Evolutionary conservation across 306 rosid genomes (phyloP).

Genomic region (Rubus idaeus): DNA sequence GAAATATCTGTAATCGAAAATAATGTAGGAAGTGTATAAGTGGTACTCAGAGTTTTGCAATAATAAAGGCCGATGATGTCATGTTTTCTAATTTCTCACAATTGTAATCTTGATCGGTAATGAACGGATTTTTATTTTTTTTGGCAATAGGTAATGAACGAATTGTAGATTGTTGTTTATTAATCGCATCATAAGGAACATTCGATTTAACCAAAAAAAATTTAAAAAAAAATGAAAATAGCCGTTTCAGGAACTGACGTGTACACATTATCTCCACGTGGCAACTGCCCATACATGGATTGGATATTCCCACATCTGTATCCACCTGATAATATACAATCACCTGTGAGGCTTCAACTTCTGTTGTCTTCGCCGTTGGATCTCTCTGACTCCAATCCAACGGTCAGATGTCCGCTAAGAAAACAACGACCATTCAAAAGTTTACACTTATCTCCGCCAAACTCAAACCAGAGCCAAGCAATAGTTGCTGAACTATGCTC

Average conservation of each 20-base stretch:
- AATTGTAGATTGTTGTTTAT: too few species aligned
- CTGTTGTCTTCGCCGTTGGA: slow-evolving; percentile 7
- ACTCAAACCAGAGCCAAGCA: not conserved
- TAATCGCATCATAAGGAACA: too few species aligned
- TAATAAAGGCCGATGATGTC: too few species aligned
- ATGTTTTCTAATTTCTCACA: too few species aligned
- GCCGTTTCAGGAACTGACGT: not conserved
- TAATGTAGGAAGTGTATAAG: too few species aligned
- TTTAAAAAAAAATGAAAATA: too few species aligned
- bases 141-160: too few species aligned
- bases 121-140: too few species aligned
- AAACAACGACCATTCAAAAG: slow-evolving; percentile 2
- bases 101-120: too few species aligned
- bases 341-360: not conserved
- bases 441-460: not conserved
- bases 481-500: not conserved
- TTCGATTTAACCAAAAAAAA: too few species aligned
- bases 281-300: slow-evolving; percentile 4
- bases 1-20: too few species aligned
- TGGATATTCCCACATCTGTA: slow-evolving; percentile 31
- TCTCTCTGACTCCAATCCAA: not conserved
- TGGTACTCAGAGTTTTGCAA: too few species aligned
- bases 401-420: not conserved
- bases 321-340: not conserved
- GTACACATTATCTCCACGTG: slow-evolving; percentile 50